Percentiles rank a stretch among this genome's conserved stretches.
Conservation (phyloP, 371 early-diverging fungal species). For the Lichtheimia ornata region DNA sequence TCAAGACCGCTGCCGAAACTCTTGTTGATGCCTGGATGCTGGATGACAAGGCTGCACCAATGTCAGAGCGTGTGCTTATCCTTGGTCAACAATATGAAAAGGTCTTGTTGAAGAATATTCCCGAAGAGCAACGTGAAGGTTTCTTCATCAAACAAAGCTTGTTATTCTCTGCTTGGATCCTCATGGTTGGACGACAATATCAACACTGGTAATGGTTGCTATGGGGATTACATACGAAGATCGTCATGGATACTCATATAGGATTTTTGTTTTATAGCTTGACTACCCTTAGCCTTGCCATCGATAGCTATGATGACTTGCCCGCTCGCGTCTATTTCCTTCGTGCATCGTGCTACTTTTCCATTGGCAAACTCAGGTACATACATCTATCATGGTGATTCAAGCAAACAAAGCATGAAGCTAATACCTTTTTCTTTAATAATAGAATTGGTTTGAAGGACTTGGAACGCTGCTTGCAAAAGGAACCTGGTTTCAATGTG, state of each 20-base stretch:
- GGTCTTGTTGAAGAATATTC: slow-evolving; percentile 47
- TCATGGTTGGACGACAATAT: slow-evolving; percentile 64
- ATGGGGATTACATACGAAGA: background rate
- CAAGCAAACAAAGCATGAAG: background rate
- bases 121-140: slow-evolving; percentile 51
- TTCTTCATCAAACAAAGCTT: slow-evolving; percentile 53
- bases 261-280: slow-evolving; percentile 30
- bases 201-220: slow-evolving; percentile 55
- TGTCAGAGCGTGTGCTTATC: slow-evolving; percentile 64
- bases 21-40: slow-evolving; percentile 67
- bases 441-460: slow-evolving; percentile 59
- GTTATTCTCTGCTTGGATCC: slow-evolving; percentile 60
- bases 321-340: slow-evolving; percentile 63
- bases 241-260: background rate
- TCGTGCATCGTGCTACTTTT: slow-evolving; percentile 65
- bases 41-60: slow-evolving; percentile 69
- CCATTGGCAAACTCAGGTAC: slow-evolving; percentile 54
- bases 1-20: slow-evolving; percentile 61
- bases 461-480: slow-evolving; percentile 53
- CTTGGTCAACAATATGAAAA: slow-evolving; percentile 65
- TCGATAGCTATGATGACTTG: slow-evolving; percentile 58
- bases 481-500: slow-evolving; percentile 53
- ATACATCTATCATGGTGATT: slow-evolving; percentile 6
- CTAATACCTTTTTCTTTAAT: background rate
- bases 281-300: slow-evolving; percentile 62